A percentile compares a stretch with the other conserved stretches of the same genome.
Evolutionary conservation across 192 early-diverging fungal genomes (phyloP).

Genomic region (Entomortierella parvispora): DNA sequence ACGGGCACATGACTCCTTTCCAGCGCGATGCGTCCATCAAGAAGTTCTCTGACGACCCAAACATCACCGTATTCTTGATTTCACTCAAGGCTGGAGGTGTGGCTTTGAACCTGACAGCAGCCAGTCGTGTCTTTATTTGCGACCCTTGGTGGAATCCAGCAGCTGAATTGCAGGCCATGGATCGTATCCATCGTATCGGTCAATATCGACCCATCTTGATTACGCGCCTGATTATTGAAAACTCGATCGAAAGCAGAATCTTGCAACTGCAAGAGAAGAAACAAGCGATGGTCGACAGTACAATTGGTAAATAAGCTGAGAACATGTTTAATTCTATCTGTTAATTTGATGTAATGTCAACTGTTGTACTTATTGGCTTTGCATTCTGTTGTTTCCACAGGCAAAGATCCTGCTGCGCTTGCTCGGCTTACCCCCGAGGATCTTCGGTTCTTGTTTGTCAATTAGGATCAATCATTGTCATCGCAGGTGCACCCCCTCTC

Average conservation of each 20-base stretch:
- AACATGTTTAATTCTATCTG: not conserved
- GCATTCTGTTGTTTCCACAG: not conserved
- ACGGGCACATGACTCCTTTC: conserved; percentile 87
- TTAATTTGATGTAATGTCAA: not conserved
- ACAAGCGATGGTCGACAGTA: conserved; percentile 86
- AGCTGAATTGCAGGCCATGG: conserved; percentile 90
- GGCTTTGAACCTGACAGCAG: conserved; percentile 93
- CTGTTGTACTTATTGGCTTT: not conserved
- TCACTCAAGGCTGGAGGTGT: conserved; percentile 93
- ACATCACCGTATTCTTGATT: conserved; percentile 89
- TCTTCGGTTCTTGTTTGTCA: conserved; percentile 85
- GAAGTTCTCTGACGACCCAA: conserved; percentile 79
- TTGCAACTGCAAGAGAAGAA: conserved; percentile 95
- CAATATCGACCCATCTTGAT: conserved; percentile 92
- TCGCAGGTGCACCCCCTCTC: too few species aligned
- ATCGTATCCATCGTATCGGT: conserved; percentile 93
- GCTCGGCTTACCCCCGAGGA: conserved; percentile 79
- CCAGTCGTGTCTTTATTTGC: conserved; percentile 82
- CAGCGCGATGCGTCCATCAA: conserved; percentile 78
- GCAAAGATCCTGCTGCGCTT: conserved; percentile 78
- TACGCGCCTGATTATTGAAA: conserved; percentile 90
- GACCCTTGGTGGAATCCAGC: conserved; percentile 74
- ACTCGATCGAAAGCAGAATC: conserved; percentile 92
- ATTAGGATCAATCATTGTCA: too few species aligned
- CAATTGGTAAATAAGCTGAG: conserved; percentile 85